Evolutionary conservation across 306 rosid genomes (phyloP).

Genomic region (Crataegus laevigata): DNA sequence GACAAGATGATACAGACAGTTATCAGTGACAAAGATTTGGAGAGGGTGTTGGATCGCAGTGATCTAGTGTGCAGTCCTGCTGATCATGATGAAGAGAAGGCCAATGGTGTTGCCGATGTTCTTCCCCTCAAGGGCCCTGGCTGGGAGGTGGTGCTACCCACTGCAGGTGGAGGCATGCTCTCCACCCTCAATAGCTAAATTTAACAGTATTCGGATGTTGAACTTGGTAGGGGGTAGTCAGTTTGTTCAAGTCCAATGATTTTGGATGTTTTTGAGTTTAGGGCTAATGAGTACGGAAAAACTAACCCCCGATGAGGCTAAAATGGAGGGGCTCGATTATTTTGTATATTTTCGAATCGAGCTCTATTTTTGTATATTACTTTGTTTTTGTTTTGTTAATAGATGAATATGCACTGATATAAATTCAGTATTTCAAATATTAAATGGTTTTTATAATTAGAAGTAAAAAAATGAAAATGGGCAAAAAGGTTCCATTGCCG

Average conservation of each 20-base stretch:
- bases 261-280: neutral
- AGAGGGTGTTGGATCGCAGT: slow-evolving; percentile 69
- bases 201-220: neutral
- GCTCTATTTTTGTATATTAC: neutral
- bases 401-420: neutral
- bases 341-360: slow-evolving; percentile 26
- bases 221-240: neutral
- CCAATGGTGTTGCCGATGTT: slow-evolving; percentile 1
- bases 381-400: neutral
- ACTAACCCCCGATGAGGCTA: neutral
- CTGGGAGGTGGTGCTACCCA: slow-evolving; percentile 91
- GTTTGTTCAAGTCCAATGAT: neutral
- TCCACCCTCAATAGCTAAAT: slow-evolving; percentile 67
- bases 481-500: slow-evolving; percentile 52
- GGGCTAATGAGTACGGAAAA: neutral
- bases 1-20: slow-evolving; percentile 74
- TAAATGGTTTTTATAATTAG: no score
- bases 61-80: slow-evolving; percentile 35
- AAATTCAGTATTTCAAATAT: no score
- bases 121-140: slow-evolving; percentile 82
- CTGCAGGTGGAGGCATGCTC: slow-evolving; percentile 71
- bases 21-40: slow-evolving; percentile 63
- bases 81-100: slow-evolving; percentile 6
- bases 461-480: neutral
- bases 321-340: slow-evolving; percentile 4